Base-by-base conservation (phyloP, 176 grass and related monocot species). In the Musa acuminata region DNA sequence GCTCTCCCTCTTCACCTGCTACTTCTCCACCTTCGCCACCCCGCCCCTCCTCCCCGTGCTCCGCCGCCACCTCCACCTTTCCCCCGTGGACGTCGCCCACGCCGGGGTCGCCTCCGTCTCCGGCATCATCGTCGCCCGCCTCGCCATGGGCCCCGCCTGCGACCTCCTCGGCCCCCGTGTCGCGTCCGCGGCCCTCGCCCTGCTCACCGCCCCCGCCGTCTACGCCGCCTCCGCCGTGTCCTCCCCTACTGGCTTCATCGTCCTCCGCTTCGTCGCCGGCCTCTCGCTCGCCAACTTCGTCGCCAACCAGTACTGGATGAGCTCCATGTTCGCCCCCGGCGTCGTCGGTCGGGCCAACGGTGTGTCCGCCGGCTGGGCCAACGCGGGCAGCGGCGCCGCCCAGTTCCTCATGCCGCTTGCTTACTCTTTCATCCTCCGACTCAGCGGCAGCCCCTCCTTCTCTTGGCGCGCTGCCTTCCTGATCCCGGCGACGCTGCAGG, bases 251-350 rank as follows among this genome's bases (percentile, higher is more conserved):
- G 85, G 83, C 0, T 88, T 95, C 77, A 54, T 95, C 75, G 52
- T 84, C 52, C 81, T 95, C 17, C 87, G 87, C 2, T 88, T 94
- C 83, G 68, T 81, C 13, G 67, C 83, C 9, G 91, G 91, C 0
- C 81, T 95, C 23, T 90, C 91, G 24, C 91, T 95, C 49, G 88
- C 78, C 51, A 95, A 88, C 78, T 95, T 95, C 75, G 87, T 95
- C 49, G 87, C 87, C 53, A 95, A 80, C 80, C 91, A 95, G 91
- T 89, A 95, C 81, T 95, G 88, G 91, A 90, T 95, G 88, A 85
- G 87, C 35, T 82, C 63, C 53, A 86, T 86, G 83, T 95, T 95
- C 84, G 80, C 91, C 13, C 81, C 88, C 0, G 64, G 82, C 8
- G 75, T 80, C 62, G 88, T 95, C 9, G 85, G 91, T 9, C 83